A percentile compares a stretch with the other conserved stretches of the same genome.
phyloP scores from a whole-genome alignment of 176 grass and related monocot species.

The Phoenix dactylifera region DNA sequence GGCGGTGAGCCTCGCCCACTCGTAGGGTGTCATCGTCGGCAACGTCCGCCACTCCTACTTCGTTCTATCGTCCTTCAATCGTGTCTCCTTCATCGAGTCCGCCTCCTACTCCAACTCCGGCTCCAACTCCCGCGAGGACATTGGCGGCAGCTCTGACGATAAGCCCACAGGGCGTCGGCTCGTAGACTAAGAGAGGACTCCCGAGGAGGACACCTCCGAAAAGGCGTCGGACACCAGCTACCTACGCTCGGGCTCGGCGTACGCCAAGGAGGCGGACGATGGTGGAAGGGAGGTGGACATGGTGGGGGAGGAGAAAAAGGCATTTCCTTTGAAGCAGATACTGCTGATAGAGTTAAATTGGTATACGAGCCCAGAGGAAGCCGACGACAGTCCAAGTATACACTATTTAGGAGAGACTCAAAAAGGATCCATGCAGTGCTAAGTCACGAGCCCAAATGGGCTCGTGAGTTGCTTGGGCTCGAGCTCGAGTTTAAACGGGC shows the following conservation, averaged over 20 bases:
- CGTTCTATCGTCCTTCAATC: constrained; percentile 72
- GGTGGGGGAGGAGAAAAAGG: constrained; percentile 21
- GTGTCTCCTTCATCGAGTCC: constrained; percentile 93
- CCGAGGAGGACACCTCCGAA: neutral
- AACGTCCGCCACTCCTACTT: constrained; percentile 84
- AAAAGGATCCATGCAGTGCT: too few species aligned
- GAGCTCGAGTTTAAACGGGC: too few species aligned
- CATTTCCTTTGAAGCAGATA: constrained; percentile 77
- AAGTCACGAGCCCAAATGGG: too few species aligned
- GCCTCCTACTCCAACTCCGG: constrained; percentile 64
- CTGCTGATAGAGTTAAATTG: constrained; percentile 72
- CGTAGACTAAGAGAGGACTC: neutral
- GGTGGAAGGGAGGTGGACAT: neutral
- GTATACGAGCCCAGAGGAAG: constrained; percentile 94
- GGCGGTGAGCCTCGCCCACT: constrained; percentile 67
- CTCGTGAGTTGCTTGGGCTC: too few species aligned
- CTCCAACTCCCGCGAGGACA: constrained; percentile 47
- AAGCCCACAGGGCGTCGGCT: neutral
- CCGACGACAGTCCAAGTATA: constrained; percentile 17
- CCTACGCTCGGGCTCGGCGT: neutral
- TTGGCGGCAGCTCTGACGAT: constrained; percentile 11
- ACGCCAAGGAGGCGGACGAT: neutral
- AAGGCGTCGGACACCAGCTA: neutral
- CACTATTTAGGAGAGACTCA: too few species aligned
- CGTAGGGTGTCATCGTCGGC: constrained; percentile 74